Conservation (phyloP, 345 rosid genomes). For the Corymbia maculata region DNA sequence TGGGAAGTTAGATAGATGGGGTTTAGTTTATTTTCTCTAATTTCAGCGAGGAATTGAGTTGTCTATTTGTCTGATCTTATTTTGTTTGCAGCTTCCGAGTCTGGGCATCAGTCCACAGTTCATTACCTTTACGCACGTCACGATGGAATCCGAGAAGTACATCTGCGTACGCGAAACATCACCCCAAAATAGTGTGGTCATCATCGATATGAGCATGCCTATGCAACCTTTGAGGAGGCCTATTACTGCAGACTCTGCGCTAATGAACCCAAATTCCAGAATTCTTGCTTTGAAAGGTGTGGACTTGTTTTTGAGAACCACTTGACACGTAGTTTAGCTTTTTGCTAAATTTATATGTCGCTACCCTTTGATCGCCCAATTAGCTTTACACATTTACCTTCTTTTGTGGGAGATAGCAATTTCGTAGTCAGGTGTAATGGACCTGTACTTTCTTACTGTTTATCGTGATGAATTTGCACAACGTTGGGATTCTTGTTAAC, state of each 20-base stretch:
- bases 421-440: not conserved
- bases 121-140: constrained; percentile 85
- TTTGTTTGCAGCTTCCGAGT: constrained; percentile 61
- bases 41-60: not conserved
- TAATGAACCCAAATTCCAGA: constrained; percentile 55
- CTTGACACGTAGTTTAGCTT: not conserved
- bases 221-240: constrained; percentile 95
- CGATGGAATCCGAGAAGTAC: constrained; percentile 98
- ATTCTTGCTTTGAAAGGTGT: constrained; percentile 35
- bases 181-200: constrained; percentile 96
- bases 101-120: constrained; percentile 80
- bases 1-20: not conserved
- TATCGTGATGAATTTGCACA: not conserved
- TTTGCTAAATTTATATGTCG: not conserved
- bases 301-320: not conserved
- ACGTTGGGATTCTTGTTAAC: not conserved
- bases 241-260: constrained; percentile 86
- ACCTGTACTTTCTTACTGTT: not conserved
- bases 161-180: constrained; percentile 95
- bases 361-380: not conserved
- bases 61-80: constrained; percentile 10
- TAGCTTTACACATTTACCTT: not conserved
- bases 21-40: not conserved
- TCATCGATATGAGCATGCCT: constrained; percentile 90
- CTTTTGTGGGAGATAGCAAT: not conserved